phyloP scores from a whole-genome alignment of 805 yeast genomes.

The Cyberlindnera maclurae region DNA sequence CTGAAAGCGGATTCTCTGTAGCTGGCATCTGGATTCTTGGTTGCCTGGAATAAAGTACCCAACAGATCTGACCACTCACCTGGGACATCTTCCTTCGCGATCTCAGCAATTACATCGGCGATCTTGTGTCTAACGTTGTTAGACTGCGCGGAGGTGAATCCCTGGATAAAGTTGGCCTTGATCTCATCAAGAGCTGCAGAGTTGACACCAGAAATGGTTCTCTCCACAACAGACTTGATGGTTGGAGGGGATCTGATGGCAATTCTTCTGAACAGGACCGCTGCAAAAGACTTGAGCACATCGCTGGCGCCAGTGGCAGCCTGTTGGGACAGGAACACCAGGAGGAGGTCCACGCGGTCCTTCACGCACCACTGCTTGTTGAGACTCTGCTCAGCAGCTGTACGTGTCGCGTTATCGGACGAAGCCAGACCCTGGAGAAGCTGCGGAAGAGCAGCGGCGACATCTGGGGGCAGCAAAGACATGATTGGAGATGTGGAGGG shows the following conservation, averaged over 20 bases:
- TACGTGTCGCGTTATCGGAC: conserved; percentile 66
- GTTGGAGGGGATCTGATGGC: conserved; percentile 74
- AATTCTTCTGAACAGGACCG: conserved; percentile 83
- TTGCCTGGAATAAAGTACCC: conserved; percentile 66
- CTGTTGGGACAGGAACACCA: conserved; percentile 76
- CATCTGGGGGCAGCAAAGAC: conserved; percentile 48
- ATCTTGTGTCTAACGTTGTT: conserved; percentile 81
- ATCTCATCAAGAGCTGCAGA: conserved; percentile 54
- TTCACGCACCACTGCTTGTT: conserved; percentile 70
- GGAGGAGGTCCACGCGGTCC: conserved; percentile 59
- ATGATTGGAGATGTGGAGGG: neutral
- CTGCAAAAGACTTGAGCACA: conserved; percentile 61
- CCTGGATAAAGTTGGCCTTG: conserved; percentile 59
- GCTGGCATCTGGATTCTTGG: conserved; percentile 46
- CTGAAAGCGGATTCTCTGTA: conserved; percentile 89
- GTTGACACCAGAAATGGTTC: conserved; percentile 68
- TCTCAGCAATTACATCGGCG: conserved; percentile 90
- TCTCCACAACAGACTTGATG: conserved; percentile 56
- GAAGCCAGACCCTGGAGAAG: conserved; percentile 68
- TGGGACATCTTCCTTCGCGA: conserved; percentile 61
- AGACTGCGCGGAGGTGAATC: conserved; percentile 64
- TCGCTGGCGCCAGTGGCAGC: conserved; percentile 58
- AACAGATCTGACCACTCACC: conserved; percentile 73
- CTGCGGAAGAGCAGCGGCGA: conserved; percentile 43
- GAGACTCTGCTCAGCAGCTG: conserved; percentile 69